A percentile compares a stretch with the other conserved stretches of the same genome.
Evolutionary conservation across 1,284 basidiomycete species (phyloP).

Genomic region (Boletus subluridellus): DNA sequence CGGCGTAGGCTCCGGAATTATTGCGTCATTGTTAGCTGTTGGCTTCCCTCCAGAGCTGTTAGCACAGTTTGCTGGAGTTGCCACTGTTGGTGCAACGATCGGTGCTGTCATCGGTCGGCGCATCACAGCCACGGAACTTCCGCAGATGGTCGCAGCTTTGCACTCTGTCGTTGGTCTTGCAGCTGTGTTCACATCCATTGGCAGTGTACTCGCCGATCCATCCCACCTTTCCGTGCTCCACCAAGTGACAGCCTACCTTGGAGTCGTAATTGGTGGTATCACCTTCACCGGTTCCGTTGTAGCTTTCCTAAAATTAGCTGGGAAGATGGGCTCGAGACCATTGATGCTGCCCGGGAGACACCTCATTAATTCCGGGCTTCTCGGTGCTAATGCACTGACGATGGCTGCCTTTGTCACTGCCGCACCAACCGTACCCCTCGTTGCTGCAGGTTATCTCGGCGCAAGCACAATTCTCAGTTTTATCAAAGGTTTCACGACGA

Average conservation of each 20-base stretch:
- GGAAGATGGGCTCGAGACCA: conserved; percentile 71
- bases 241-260: conserved; percentile 77
- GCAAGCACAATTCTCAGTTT: conserved; percentile 73
- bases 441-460: conserved; percentile 74
- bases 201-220: conserved; percentile 67
- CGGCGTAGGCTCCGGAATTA: conserved; percentile 75
- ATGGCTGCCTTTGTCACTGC: conserved; percentile 74
- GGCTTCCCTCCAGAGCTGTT: conserved; percentile 74
- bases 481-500: conserved; percentile 79
- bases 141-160: conserved; percentile 71
- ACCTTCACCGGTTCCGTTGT: conserved; percentile 83
- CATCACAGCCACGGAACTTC: conserved; percentile 80
- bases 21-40: conserved; percentile 75
- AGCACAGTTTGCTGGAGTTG: conserved; percentile 72
- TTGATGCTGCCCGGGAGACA: conserved; percentile 72
- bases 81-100: conserved; percentile 62
- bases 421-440: conserved; percentile 62
- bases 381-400: conserved; percentile 64
- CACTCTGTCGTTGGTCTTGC: conserved; percentile 85
- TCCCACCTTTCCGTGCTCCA: conserved; percentile 67
- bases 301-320: conserved; percentile 83
- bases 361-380: conserved; percentile 63
- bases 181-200: conserved; percentile 80
- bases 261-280: conserved; percentile 76
- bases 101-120: conserved; percentile 73